Evolutionary conservation across 495 filamentous ascomycete species (phyloP).

Genomic region (Mytilinidion resinicola): DNA sequence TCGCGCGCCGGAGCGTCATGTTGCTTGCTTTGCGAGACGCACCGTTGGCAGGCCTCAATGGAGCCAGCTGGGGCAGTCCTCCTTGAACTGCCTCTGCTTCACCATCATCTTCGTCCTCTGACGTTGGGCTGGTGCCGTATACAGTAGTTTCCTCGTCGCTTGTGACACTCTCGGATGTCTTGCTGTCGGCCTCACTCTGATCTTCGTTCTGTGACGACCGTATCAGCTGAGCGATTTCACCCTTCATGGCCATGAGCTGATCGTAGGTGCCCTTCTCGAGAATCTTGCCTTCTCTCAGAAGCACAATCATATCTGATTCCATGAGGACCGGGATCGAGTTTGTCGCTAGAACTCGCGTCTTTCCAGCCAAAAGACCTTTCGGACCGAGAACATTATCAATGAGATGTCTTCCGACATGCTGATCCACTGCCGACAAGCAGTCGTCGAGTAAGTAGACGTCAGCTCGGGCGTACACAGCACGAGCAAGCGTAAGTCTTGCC

Average conservation of each 20-base stretch:
- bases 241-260: slow-evolving; percentile 88
- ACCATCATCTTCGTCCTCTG: slow-evolving; percentile 44
- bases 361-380: slow-evolving; percentile 73
- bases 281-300: slow-evolving; percentile 77
- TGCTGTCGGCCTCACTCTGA: slow-evolving; percentile 44
- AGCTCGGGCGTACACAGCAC: slow-evolving; percentile 95
- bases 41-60: slow-evolving; percentile 53
- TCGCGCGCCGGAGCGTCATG: slow-evolving; percentile 77
- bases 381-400: slow-evolving; percentile 88
- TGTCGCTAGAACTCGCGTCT: slow-evolving; percentile 90
- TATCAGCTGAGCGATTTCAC: slow-evolving; percentile 78
- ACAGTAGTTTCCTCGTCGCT: slow-evolving; percentile 51
- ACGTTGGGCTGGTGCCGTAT: slow-evolving; percentile 41
- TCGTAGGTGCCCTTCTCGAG: slow-evolving; percentile 84
- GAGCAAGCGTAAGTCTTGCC: slow-evolving; percentile 86
- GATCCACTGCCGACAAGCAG: slow-evolving; percentile 90
- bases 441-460: slow-evolving; percentile 96
- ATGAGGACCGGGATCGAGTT: slow-evolving; percentile 91
- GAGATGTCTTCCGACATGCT: slow-evolving; percentile 91
- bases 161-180: slow-evolving; percentile 43
- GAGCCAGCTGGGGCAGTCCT: slow-evolving; percentile 58
- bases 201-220: slow-evolving; percentile 66
- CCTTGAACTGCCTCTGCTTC: slow-evolving; percentile 69
- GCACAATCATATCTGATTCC: slow-evolving; percentile 77
- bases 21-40: slow-evolving; percentile 54